Percentiles rank a stretch among this genome's conserved stretches.
These are phyloP conservation scores for Datisca glomerata DNA, from an alignment of 306 rosid genomes.

Conservation along the genomic window DNA sequence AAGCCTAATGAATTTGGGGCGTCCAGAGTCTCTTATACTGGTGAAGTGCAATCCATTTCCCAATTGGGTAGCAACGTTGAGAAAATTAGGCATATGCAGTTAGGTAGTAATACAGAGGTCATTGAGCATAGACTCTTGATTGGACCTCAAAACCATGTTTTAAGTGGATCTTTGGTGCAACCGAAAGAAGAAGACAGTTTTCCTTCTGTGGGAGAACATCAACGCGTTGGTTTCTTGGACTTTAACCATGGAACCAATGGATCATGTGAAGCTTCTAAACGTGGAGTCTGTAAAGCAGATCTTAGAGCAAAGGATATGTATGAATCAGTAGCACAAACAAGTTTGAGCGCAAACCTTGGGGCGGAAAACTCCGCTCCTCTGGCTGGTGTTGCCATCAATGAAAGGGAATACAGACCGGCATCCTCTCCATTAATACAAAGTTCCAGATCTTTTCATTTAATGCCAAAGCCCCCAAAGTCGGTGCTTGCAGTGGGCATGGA, in stretches of 20 bases:
- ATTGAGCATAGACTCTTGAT: constrained; percentile 55
- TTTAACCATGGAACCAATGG: constrained; percentile 42
- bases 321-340: constrained; percentile 64
- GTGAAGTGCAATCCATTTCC: constrained; percentile 30
- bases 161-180: constrained; percentile 35
- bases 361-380: constrained; percentile 40
- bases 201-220: constrained; percentile 38
- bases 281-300: constrained; percentile 39
- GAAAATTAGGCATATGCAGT: constrained; percentile 29
- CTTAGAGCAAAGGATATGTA: constrained; percentile 38
- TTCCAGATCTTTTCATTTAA: constrained; percentile 64
- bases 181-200: constrained; percentile 50
- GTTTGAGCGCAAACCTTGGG: constrained; percentile 63
- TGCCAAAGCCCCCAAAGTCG: constrained; percentile 82
- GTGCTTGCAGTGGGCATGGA: constrained; percentile 47
- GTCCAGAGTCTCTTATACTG: constrained; percentile 28
- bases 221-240: constrained; percentile 33
- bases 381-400: constrained; percentile 35
- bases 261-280: constrained; percentile 42
- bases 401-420: constrained; percentile 51
- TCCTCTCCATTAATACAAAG: constrained; percentile 47
- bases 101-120: constrained; percentile 31
- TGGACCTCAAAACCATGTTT: constrained; percentile 40
- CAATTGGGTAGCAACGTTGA: constrained; percentile 31
- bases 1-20: constrained; percentile 39